phyloP scores from a whole-genome alignment of 2,329 filamentous ascomycete species.

The Fusarium decemcellulare region DNA sequence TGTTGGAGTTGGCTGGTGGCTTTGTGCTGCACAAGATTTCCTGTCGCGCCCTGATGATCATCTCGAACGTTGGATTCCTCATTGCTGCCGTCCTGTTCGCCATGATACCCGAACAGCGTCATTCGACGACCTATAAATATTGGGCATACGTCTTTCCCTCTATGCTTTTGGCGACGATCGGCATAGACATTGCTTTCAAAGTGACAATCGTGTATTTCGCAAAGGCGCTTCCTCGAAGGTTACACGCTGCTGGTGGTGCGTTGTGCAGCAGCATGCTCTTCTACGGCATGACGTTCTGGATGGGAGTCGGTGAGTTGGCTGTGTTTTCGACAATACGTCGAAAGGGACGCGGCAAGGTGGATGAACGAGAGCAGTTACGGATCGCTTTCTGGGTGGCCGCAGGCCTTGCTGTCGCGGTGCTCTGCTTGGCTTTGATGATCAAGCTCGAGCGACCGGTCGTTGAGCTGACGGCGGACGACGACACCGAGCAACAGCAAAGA shows the following conservation, averaged over 20 bases:
- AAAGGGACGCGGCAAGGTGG: constrained; percentile 48
- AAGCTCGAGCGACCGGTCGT: constrained; percentile 68
- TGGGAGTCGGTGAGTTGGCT: constrained; percentile 78
- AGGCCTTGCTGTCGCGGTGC: constrained; percentile 64
- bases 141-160: constrained; percentile 82
- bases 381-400: constrained; percentile 77
- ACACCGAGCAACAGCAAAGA: constrained; percentile 47
- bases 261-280: constrained; percentile 80
- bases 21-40: constrained; percentile 75
- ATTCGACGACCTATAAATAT: constrained; percentile 58
- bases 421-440: constrained; percentile 71
- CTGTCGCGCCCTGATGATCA: constrained; percentile 73
- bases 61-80: constrained; percentile 73
- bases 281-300: constrained; percentile 79
- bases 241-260: constrained; percentile 80
- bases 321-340: constrained; percentile 62
- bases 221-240: constrained; percentile 74
- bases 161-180: constrained; percentile 78
- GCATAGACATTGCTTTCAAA: constrained; percentile 82
- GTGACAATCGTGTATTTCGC: constrained; percentile 86
- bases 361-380: constrained; percentile 69
- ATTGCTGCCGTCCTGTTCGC: constrained; percentile 74
- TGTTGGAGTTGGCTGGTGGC: constrained; percentile 74
- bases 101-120: constrained; percentile 68
- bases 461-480: constrained; percentile 71